Base-by-base conservation (phyloP, 2,329 filamentous ascomycete genomes). In the Fusarium clavum region DNA sequence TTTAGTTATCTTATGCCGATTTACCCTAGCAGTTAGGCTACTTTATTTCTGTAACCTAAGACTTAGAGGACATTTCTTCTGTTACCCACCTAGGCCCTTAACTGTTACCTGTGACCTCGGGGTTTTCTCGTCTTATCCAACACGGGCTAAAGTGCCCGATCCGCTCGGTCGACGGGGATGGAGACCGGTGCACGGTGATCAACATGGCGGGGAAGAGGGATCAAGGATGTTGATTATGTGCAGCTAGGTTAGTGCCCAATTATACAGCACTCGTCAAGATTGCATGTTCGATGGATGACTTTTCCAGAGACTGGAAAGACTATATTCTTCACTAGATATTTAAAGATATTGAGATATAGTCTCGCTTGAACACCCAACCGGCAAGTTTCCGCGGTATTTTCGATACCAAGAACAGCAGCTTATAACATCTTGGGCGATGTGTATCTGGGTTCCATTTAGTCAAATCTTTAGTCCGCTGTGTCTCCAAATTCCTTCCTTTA, bases 81-180 rank as follows among this genome's bases (percentile, higher is more conserved):
- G 20, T 20, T 20, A 20, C 20, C 20, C 20, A 20, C 20, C 20
- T 20, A 20, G 20, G 20, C 20, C 20, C 30, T 25, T 48, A 45
- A 27, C 22, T 25, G 32, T 55, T 30, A 38, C 29, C 29, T 30
- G 29, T 40, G 6, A 14, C 20, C 20, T 53, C 32, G 38, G 45
- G 34, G 55, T 32, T 57, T 18, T 22, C 16, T 22, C 25, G 18
- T 43, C 25, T 38, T 58, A 29, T 43, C 25, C 34, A 25, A 45
- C 16, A 61, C 45, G 30, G 57, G 32, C 22, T 41, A 64, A 52
- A 38, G 48, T 43, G 34, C 32, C 40, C 41, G 46, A 49, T 64
- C 72, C 70, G 63, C 58, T 73, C 70, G 70, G 72, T 70, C 69
- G 70, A 75, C 70, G 70, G 66, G 70, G 58, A 61, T 57, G 43